Conservation (phyloP, 345 rosid genomes). For the Noccaea caerulescens region DNA sequence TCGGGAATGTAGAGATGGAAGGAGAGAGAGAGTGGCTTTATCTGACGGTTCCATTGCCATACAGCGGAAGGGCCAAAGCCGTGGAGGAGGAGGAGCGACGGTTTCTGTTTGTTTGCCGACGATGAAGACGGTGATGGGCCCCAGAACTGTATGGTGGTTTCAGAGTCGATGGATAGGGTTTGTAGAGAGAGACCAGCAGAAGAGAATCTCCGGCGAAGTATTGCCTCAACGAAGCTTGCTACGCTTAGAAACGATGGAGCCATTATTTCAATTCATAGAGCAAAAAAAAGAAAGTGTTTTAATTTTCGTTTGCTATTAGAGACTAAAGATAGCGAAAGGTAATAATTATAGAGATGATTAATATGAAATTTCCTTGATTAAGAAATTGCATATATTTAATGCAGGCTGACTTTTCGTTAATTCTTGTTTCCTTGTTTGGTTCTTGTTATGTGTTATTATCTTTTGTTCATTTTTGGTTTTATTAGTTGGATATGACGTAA, state of each 20-base stretch:
- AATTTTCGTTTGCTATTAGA: background rate
- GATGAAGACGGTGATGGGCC: slow-evolving; percentile 47
- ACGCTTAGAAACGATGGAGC: slow-evolving; percentile 60
- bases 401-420: slow-evolving; percentile 21
- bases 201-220: slow-evolving; percentile 67
- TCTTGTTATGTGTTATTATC: background rate
- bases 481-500: background rate
- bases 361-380: background rate
- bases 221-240: slow-evolving; percentile 53
- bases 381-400: slow-evolving; percentile 7
- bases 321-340: background rate
- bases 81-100: slow-evolving; percentile 67
- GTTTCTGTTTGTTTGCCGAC: slow-evolving; percentile 36
- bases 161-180: slow-evolving; percentile 47
- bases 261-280: slow-evolving; percentile 37
- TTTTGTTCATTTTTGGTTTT: slow-evolving; percentile 18
- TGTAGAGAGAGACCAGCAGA: slow-evolving; percentile 63
- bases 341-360: background rate
- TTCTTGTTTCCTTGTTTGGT: slow-evolving; percentile 9
- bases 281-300: background rate
- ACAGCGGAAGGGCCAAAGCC: slow-evolving; percentile 82
- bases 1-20: slow-evolving; percentile 78
- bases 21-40: slow-evolving; percentile 49
- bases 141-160: slow-evolving; percentile 78
- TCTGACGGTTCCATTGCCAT: slow-evolving; percentile 83